These are phyloP conservation scores for Geranium incanum DNA, from an alignment of 441 rosid genomes.

Conservation along the genomic window DNA sequence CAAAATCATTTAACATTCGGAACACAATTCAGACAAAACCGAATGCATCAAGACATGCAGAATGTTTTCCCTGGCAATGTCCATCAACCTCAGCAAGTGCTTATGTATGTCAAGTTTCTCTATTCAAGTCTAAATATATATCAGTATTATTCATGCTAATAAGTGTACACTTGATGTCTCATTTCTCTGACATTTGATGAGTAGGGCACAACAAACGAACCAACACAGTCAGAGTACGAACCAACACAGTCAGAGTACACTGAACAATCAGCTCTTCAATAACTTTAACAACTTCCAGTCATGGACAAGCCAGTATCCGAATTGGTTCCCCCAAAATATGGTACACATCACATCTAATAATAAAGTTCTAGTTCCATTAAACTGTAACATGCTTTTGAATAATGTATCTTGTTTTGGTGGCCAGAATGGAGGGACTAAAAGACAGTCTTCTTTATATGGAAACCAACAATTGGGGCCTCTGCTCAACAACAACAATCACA, in stretches of 20 bases:
- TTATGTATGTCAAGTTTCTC: not conserved
- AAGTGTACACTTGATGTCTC: not conserved
- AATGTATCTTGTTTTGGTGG: not conserved
- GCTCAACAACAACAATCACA: not conserved
- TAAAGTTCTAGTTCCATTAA: not conserved
- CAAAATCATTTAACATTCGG: not conserved
- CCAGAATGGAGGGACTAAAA: not conserved
- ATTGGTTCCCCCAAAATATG: not conserved
- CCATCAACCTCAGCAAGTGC: not conserved
- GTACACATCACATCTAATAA: not conserved
- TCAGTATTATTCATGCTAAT: not conserved
- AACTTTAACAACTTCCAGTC: not conserved
- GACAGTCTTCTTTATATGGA: not conserved
- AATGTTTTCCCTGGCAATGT: slow-evolving; percentile 5
- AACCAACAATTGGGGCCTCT: not conserved
- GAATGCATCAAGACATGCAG: not conserved
- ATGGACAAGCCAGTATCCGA: not conserved
- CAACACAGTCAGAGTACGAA: not conserved
- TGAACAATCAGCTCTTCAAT: slow-evolving; percentile 3
- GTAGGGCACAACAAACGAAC: slow-evolving; percentile 3
- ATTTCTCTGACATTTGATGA: not conserved
- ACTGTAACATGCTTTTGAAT: not conserved
- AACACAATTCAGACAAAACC: not conserved
- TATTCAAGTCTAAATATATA: not conserved
- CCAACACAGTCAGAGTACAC: not conserved